Base-by-base conservation (phyloP, 768 basidiomycete genomes). In the Russula olivacea region DNA sequence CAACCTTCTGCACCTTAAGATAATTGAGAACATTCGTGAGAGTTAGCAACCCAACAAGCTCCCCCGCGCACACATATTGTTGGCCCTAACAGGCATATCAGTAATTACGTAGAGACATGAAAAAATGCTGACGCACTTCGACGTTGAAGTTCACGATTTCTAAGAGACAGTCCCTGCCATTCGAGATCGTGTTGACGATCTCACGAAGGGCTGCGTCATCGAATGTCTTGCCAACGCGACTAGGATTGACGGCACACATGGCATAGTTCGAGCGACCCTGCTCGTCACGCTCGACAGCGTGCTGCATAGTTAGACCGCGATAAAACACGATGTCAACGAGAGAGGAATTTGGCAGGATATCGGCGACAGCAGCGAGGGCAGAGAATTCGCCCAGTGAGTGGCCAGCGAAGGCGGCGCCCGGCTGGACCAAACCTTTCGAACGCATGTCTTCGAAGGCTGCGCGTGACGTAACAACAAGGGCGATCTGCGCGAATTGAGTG, bases 41-140 rank as follows among this genome's bases (percentile, higher is more conserved):
- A 0, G 93, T 91, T 68, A 97, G 93, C 40, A 98, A 79, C 1
- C 92, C 91, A 36, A 95, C 80, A 43, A 98, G 85, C 73, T 98
- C 96, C 75, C 97, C 97, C 49, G 97, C 97, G 69, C 93, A 97
- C 66, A 99, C 97, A 74, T 98, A 98, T 91, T 99, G 97, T 83
- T 97, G 94, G 65, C 96, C 96, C 88, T 97, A 76, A 59, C 3
- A 36, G 45, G 45, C 5, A 49, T 63, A 48, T 65, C 21, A 45
- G 21, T 55, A 53, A 7, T 23, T 40, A 47, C 43, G 38, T 8
- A 21, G 30, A 17, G 32, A 32, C 1, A 25, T 32, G 14, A 55
- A 8, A 62, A 41, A 51, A 45, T 23, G 32, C 21, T 8, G 21
- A 71, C 79, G 17, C 70, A 92, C 91, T 80, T 93, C 91, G 52